Base-by-base conservation (phyloP, 768 basidiomycete species). In the Auricularia heimuer region DNA sequence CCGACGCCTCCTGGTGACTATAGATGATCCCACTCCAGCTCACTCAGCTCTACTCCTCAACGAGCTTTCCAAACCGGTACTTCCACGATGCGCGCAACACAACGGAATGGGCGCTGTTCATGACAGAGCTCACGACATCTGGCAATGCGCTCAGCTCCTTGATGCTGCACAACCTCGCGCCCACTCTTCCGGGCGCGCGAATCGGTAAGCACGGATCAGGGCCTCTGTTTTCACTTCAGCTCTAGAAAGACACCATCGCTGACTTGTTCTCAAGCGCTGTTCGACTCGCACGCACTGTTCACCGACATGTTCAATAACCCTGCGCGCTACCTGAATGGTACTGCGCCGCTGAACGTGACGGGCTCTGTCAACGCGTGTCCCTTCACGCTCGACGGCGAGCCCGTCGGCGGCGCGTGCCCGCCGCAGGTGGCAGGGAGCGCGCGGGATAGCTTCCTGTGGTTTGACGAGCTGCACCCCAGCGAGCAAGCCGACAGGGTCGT, bases 391-490 rank as follows among this genome's bases (percentile, higher is more conserved):
- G 73, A 76, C 65, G 78, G 74, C 34, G 68, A 67, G 16, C 67
- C 69, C 64, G 67, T 66, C 11, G 71, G 71, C 36, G 56, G 56
- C 4, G 29, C 24, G 21, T 60, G 56, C 29, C 56, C 56, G 21
- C 56, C 56, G 24, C 24, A 12, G 12, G 24, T 34, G 24, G 4
- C 56, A 1, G 83, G 82, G 0, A 72, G 78, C 0, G 84, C 75
- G 16, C 70, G 74, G 14, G 85, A 86, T 67, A 86, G 86, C 69
- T 87, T 79, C 75, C 71, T 86, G 56, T 87, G 85, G 85, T 84
- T 73, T 66, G 83, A 87, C 67, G 85, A 85, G 66, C 74, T 87
- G 18, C 85, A 86, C 68, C 82, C 83, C 4, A 84, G 83, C 3
- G 82, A 85, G 68, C 85, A 87, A 68, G 77, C 81, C 1, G 80